Evolutionary conservation across 2,329 filamentous ascomycete species (phyloP), one percentile per base, ranked within the genome.

Genomic region (Fusarium nanum): DNA sequence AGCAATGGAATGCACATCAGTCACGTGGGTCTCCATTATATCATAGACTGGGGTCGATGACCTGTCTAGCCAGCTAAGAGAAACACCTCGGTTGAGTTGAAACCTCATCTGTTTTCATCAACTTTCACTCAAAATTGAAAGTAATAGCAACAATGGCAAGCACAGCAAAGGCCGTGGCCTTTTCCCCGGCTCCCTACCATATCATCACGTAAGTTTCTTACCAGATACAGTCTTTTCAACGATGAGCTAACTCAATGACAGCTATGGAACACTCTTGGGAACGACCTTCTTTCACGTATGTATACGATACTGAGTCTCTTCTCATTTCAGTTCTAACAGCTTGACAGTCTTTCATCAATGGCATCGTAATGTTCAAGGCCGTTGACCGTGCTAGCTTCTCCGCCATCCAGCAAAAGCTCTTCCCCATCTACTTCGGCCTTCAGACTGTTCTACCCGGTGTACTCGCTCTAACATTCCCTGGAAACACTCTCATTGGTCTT

Each of bases 241-340:
- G 22, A 18, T 18, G 44, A 20, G 64, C 75, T 77, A 67, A 78
- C 64, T 55, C 37, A n/a, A 48, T 54, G 18, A 48, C 73, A 96
- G 93, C 78, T 97, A 97, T 82, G 94, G 93, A 71, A 94, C 93
- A 22, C 87, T 98, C 52, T 85, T 98, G 16, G 96, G 96, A 70
- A 91, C 91, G 28, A 92, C 93, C 41, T 86, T 97, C 79, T 98
- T 94, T 81, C 93, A 98, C 79, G 91, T 92, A 52, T 42, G 71
- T 14, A 50, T 32, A 55, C 13, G 5, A 6, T 45, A 27, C 25
- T 28, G 8, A 10, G n/a, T 20, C 14, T 20, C 4, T n/a, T 22
- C 8, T 9, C 1, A 22, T 14, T 16, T 2, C 18, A 18, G 16
- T 42, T 69, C 68, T 75, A 47, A 72, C 53, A 25, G 12, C 20